phyloP scores from a whole-genome alignment of 257 asterid genomes.

The Primulina huaijiensis region DNA sequence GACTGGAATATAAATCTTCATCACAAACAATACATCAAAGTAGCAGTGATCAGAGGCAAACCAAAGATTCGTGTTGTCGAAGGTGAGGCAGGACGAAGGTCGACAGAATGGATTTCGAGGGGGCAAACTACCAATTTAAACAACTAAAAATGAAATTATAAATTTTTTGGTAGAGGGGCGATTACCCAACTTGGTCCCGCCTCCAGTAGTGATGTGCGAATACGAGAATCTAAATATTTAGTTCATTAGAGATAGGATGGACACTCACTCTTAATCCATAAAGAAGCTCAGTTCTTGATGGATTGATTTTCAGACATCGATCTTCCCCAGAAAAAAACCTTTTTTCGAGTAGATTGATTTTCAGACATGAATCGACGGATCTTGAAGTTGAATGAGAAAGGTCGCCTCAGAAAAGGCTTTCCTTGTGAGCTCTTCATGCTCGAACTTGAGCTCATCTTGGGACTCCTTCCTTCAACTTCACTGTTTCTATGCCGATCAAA shows the following conservation, averaged over 20 bases:
- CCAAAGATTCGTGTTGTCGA: not conserved
- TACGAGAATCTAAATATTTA: not conserved
- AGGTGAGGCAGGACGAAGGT: not conserved
- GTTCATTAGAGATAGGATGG: conserved; percentile 1
- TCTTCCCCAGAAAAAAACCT: conserved; percentile 63
- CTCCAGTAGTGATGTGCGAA: not conserved
- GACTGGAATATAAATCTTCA: conserved; percentile 4
- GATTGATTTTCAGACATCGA: conserved; percentile 40
- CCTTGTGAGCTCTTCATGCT: conserved; percentile 45
- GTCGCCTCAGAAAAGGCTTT: conserved; percentile 50
- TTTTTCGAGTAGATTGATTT: conserved; percentile 42
- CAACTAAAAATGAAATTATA: not conserved
- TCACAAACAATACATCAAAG: not conserved
- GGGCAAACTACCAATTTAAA: not conserved
- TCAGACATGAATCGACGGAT: conserved; percentile 36
- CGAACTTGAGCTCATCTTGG: conserved; percentile 52
- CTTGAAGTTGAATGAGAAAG: conserved; percentile 51
- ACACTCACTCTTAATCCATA: conserved; percentile 31
- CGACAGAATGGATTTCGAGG: not conserved
- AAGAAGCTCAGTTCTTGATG: conserved; percentile 45
- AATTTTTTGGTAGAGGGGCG: not conserved
- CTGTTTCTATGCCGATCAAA: conserved; percentile 51
- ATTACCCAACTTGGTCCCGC: not conserved
- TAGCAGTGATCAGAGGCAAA: not conserved
- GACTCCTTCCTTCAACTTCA: conserved; percentile 47